Evolutionary conservation across 768 basidiomycete species (phyloP).

Genomic region (Russula compacta): DNA sequence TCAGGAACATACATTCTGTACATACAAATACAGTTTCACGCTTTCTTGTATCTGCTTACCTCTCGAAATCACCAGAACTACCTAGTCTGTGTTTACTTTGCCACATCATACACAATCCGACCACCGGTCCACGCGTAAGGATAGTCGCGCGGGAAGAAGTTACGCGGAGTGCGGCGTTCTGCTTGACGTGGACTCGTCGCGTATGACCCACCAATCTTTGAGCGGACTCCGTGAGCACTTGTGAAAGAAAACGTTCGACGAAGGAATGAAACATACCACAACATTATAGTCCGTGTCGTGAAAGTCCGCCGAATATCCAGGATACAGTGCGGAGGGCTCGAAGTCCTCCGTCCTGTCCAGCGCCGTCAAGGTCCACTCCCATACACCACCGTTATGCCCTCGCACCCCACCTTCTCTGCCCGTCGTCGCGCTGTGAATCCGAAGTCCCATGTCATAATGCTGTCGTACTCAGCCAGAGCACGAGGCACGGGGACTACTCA

Average conservation of each 20-base stretch:
- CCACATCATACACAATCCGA: slow-evolving; percentile 48
- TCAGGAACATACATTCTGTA: neutral
- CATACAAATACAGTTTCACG: neutral
- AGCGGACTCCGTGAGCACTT: slow-evolving; percentile 9
- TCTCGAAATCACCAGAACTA: neutral
- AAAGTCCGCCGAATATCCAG: slow-evolving; percentile 88
- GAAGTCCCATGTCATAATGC: neutral
- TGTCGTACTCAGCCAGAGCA: neutral
- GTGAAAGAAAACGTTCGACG: neutral
- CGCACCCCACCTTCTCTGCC: slow-evolving; percentile 45
- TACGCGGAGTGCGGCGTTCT: slow-evolving; percentile 66
- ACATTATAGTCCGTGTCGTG: slow-evolving; percentile 81
- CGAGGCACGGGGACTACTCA: slow-evolving; percentile 33
- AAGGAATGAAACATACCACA: slow-evolving; percentile 50
- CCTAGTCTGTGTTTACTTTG: neutral
- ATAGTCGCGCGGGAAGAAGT: slow-evolving; percentile 91
- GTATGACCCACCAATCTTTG: slow-evolving; percentile 83
- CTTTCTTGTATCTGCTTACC: neutral
- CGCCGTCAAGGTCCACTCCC: slow-evolving; percentile 93
- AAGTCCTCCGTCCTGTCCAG: slow-evolving; percentile 71
- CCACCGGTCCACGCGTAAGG: slow-evolving; percentile 84
- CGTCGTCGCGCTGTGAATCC: slow-evolving; percentile 50
- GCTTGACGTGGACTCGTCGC: slow-evolving; percentile 78
- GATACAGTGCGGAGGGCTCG: slow-evolving; percentile 67
- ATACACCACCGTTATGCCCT: slow-evolving; percentile 90